These are phyloP conservation scores for Leucosporidium scottii DNA, from an alignment of 768 basidiomycete species.

Conservation along the genomic window DNA sequence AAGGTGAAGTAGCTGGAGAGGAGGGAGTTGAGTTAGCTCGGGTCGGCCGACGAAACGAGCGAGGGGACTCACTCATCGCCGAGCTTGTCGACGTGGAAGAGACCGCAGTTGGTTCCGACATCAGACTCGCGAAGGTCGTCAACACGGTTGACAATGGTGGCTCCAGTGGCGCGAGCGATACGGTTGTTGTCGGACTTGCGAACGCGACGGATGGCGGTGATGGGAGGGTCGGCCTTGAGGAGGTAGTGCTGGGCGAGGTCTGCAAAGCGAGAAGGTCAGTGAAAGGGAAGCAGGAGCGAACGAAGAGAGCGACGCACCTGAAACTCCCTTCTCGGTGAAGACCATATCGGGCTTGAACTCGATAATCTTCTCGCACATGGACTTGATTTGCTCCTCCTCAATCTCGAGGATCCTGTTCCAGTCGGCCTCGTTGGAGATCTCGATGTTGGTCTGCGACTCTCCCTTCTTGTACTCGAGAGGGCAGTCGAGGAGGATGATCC, in stretches of 20 bases:
- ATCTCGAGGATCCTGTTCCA: conserved; percentile 88
- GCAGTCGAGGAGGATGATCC: conserved; percentile 74
- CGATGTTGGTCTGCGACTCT: conserved; percentile 96
- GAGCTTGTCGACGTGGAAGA: conserved; percentile 96
- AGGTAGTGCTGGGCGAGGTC: conserved; percentile 91
- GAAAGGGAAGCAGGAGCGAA: neutral
- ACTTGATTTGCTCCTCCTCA: conserved; percentile 94
- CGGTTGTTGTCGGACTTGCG: conserved; percentile 99
- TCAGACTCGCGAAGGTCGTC: conserved; percentile 90
- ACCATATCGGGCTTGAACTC: conserved; percentile 93
- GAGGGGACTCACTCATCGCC: conserved; percentile 68
- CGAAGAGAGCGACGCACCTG: conserved; percentile 54
- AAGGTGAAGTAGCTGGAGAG: conserved; percentile 81
- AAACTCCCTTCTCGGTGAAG: conserved; percentile 96
- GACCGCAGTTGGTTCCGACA: conserved; percentile 83
- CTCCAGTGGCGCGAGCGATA: conserved; percentile 88
- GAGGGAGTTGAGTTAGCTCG: neutral
- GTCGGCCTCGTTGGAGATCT: conserved; percentile 86
- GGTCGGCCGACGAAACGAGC: neutral
- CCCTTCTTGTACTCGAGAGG: conserved; percentile 99
- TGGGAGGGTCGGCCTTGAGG: conserved; percentile 60
- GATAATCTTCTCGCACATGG: conserved; percentile 70
- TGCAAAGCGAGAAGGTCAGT: conserved; percentile 38
- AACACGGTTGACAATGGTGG: conserved; percentile 91
- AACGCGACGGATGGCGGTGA: conserved; percentile 92